A percentile compares a stretch with the other conserved stretches of the same genome.
Evolutionary conservation across 345 rosid species (phyloP).

Genomic region (Salix caprea): DNA sequence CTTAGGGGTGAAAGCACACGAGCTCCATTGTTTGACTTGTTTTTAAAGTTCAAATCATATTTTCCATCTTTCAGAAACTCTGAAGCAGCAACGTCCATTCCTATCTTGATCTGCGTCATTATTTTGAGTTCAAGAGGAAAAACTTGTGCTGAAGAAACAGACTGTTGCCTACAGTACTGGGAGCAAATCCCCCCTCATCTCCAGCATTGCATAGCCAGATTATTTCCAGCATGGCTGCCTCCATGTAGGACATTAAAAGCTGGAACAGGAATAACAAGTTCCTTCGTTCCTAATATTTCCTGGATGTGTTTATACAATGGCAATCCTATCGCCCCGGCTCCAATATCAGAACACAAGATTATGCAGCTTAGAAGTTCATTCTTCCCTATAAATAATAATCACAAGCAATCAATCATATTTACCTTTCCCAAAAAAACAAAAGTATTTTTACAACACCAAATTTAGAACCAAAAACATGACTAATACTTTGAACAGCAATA

Average conservation of each 20-base stretch:
- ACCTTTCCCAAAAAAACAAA: background rate
- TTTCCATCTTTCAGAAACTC: too few relatives aligned
- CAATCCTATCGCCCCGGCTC: slow-evolving; percentile 82
- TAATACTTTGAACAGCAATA: slow-evolving; percentile 67
- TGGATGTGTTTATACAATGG: slow-evolving; percentile 91
- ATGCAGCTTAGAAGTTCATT: background rate
- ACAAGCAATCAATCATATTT: background rate
- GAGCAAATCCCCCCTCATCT: too few relatives aligned
- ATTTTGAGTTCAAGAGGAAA: too few relatives aligned
- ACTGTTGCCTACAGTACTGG: too few relatives aligned
- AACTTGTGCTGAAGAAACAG: slow-evolving; percentile 19
- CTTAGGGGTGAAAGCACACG: slow-evolving; percentile 72
- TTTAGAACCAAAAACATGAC: slow-evolving; percentile 74
- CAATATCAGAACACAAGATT: slow-evolving; percentile 2
- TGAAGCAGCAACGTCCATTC: too few relatives aligned
- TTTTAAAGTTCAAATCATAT: slow-evolving; percentile 45
- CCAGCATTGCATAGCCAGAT: slow-evolving; percentile 76
- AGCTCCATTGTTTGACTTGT: slow-evolving; percentile 88
- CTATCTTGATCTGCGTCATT: too few relatives aligned
- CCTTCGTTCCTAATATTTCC: slow-evolving; percentile 79
- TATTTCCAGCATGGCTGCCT: slow-evolving; percentile 96
- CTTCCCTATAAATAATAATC: background rate
- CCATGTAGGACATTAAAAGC: slow-evolving; percentile 96
- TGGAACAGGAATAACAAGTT: slow-evolving; percentile 97
- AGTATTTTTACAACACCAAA: slow-evolving; percentile 50